Evolutionary conservation across 75 land plant genomes (phyloP).

Genomic region (Picea glauca): DNA sequence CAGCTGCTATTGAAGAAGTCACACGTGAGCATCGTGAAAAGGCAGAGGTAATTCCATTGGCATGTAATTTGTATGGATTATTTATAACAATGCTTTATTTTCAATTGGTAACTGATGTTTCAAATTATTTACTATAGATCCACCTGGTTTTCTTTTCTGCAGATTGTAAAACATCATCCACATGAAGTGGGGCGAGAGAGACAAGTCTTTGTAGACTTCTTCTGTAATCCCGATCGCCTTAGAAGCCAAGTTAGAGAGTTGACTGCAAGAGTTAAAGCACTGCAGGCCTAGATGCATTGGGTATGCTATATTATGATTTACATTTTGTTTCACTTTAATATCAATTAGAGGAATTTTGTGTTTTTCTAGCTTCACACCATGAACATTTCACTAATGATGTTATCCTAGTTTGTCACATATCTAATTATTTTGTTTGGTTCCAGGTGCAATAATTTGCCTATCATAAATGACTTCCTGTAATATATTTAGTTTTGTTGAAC

Average conservation of each 20-base stretch:
- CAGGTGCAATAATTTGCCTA: neutral
- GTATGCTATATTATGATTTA: neutral
- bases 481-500: neutral
- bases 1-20: constrained; percentile 91
- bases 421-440: neutral
- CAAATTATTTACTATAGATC: neutral
- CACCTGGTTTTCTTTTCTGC: constrained; percentile 10
- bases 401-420: neutral
- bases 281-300: constrained; percentile 44
- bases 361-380: neutral
- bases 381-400: neutral
- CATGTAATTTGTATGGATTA: neutral
- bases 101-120: neutral
- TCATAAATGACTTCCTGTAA: neutral
- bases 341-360: neutral
- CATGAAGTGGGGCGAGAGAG: constrained; percentile 92
- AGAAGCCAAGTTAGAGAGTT: constrained; percentile 90
- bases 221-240: constrained; percentile 92
- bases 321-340: neutral
- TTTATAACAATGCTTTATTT: neutral
- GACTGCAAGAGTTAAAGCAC: constrained; percentile 70
- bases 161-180: constrained; percentile 95
- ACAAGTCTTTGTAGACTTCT: constrained; percentile 97
- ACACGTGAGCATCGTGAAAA: constrained; percentile 91
- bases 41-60: constrained; percentile 67